A percentile compares a stretch with the other conserved stretches of the same genome.
These are phyloP conservation scores for Diaporthe batatas DNA, from an alignment of 2,329 filamentous ascomycete species.

Conservation along the genomic window DNA sequence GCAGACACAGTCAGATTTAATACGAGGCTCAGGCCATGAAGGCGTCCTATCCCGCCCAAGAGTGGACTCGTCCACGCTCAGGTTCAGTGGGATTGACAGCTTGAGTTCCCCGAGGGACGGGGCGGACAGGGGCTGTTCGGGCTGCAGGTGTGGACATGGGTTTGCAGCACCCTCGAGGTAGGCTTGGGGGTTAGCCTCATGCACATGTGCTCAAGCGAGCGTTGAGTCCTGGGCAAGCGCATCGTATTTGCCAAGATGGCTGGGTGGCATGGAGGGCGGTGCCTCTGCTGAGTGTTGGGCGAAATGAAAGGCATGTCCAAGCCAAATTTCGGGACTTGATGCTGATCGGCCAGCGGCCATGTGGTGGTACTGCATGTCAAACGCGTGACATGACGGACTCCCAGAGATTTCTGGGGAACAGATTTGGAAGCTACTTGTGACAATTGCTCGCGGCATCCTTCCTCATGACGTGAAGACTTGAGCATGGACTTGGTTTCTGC, in stretches of 20 bases:
- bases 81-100: conserved; percentile 23
- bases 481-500: not conserved
- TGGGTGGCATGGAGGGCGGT: not conserved
- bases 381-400: conserved; percentile 22
- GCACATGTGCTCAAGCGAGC: conserved; percentile 33
- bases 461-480: not conserved
- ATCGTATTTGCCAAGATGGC: conserved; percentile 33
- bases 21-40: conserved; percentile 28
- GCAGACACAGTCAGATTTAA: conserved; percentile 30
- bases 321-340: conserved; percentile 28
- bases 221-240: conserved; percentile 23
- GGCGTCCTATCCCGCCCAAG: conserved; percentile 3
- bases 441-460: not conserved
- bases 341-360: conserved; percentile 3
- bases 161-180: conserved; percentile 14
- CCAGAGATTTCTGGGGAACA: conserved; percentile 6
- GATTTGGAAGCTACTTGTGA: conserved; percentile 14
- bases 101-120: conserved; percentile 17
- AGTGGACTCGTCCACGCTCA: conserved; percentile 19
- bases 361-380: conserved; percentile 21
- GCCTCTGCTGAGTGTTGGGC: conserved; percentile 15
- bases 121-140: conserved; percentile 17
- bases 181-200: conserved; percentile 32
- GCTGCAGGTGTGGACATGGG: conserved; percentile 27
- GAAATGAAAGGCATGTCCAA: not conserved